Percentiles rank a stretch among this genome's conserved stretches.
Evolutionary conservation across 2,329 filamentous ascomycete species (phyloP).

Genomic region (Epichloe bromicola): DNA sequence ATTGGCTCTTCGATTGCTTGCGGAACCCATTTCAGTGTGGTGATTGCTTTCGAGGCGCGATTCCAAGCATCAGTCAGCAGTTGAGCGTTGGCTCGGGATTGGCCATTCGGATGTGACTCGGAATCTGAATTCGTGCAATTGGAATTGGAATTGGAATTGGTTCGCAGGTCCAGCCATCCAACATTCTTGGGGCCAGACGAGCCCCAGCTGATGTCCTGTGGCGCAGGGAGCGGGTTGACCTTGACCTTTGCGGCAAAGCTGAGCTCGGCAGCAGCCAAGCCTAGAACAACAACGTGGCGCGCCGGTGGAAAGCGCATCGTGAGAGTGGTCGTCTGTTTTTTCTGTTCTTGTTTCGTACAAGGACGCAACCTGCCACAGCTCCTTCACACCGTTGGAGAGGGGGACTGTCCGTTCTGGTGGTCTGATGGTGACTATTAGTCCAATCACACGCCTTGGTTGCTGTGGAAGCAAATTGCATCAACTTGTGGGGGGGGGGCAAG

Average conservation of each 20-base stretch:
- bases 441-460: too few relatives aligned
- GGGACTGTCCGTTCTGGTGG: too few relatives aligned
- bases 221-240: constrained; percentile 16
- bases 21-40: constrained; percentile 38
- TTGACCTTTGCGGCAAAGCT: constrained; percentile 8
- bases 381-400: too few relatives aligned
- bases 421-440: too few relatives aligned
- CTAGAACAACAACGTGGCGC: not conserved
- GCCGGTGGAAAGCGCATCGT: not conserved
- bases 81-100: constrained; percentile 2
- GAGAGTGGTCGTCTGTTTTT: not conserved
- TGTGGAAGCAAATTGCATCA: too few relatives aligned
- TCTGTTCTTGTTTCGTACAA: not conserved
- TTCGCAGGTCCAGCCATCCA: constrained; percentile 7
- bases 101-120: not conserved
- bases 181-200: constrained; percentile 11
- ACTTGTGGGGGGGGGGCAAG: too few relatives aligned
- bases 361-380: too few relatives aligned
- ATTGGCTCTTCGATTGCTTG: constrained; percentile 38
- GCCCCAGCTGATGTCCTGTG: constrained; percentile 14
- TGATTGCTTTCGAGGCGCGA: constrained; percentile 34
- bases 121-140: constrained; percentile 3
- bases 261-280: constrained; percentile 4
- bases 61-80: constrained; percentile 34
- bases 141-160: constrained; percentile 5